These are phyloP conservation scores for Epichloe gansuensis DNA, from an alignment of 2,329 filamentous ascomycete genomes.

Conservation along the genomic window DNA sequence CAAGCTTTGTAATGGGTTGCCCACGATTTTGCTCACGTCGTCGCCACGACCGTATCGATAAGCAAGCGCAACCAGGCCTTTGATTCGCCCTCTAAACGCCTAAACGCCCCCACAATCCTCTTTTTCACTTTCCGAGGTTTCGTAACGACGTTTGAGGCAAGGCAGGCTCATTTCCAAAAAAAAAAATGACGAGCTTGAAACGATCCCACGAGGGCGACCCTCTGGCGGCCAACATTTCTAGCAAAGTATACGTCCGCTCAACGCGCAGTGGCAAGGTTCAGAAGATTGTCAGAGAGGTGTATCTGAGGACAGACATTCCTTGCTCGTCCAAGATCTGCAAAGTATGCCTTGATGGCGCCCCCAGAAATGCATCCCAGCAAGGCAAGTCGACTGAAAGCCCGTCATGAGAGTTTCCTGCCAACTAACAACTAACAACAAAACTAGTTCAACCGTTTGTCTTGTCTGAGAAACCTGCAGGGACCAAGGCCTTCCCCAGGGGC, in stretches of 20 bases:
- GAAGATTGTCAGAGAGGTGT: constrained; percentile 95
- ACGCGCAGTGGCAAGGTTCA: constrained; percentile 95
- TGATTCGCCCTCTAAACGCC: constrained; percentile 12
- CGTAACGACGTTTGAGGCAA: constrained; percentile 5
- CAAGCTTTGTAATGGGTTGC: too few species aligned
- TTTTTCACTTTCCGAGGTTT: constrained; percentile 4
- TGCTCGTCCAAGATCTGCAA: constrained; percentile 87
- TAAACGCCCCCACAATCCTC: constrained; percentile 9
- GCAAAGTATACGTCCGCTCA: constrained; percentile 90
- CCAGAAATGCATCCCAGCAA: constrained; percentile 66
- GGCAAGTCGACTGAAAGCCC: constrained; percentile 35
- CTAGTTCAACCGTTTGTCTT: constrained; percentile 73
- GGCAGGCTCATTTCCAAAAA: constrained; percentile 8
- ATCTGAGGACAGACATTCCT: constrained; percentile 90
- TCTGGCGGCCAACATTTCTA: constrained; percentile 65
- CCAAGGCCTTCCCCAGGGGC: constrained; percentile 73
- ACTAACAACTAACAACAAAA: constrained; percentile 1
- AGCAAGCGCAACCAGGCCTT: constrained; percentile 14
- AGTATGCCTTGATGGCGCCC: constrained; percentile 60
- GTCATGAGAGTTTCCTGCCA: background rate
- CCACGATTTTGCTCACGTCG: background rate
- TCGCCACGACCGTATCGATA: constrained; percentile 18
- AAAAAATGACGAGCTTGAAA: constrained; percentile 52
- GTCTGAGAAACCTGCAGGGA: constrained; percentile 77
- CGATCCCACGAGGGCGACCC: constrained; percentile 40